Evolutionary conservation across 140 eudicot genomes (phyloP).

Genomic region (Flaveria floridana): DNA sequence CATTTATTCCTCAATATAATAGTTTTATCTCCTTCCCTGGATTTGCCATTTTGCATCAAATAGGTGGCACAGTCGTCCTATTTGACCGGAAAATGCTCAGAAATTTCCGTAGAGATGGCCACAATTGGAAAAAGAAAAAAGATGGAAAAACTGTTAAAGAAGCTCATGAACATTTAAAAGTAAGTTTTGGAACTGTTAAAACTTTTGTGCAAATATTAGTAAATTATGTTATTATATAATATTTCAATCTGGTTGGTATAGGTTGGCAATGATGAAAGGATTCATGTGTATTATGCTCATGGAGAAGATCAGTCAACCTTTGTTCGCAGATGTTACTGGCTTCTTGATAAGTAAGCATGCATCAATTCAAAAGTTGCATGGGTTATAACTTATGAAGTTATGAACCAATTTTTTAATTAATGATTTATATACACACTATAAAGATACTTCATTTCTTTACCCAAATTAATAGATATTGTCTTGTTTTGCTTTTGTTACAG

Average conservation of each 20-base stretch:
- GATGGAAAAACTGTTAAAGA: conserved; percentile 89
- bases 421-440: conserved; percentile 21
- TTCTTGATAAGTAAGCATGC: conserved; percentile 97
- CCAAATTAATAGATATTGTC: neutral
- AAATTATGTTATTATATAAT: conserved; percentile 9
- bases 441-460: conserved; percentile 3
- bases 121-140: conserved; percentile 85
- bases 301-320: conserved; percentile 79
- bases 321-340: conserved; percentile 99
- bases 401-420: conserved; percentile 14
- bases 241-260: conserved; percentile 20
- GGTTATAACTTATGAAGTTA: conserved; percentile 21
- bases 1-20: conserved; percentile 16
- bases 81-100: conserved; percentile 87
- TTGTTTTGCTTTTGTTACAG: conserved; percentile 42
- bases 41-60: conserved; percentile 19
- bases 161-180: conserved; percentile 92
- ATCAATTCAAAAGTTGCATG: conserved; percentile 16
- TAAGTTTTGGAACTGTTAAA: conserved; percentile 19
- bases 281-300: conserved; percentile 97
- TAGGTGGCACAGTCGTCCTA: conserved; percentile 81
- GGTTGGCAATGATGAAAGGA: conserved; percentile 86
- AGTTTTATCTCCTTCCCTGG: neutral
- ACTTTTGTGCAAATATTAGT: neutral
- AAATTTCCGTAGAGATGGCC: conserved; percentile 86